Conservation (phyloP, 768 basidiomycete species). For the Kwoniella sp. region DNA sequence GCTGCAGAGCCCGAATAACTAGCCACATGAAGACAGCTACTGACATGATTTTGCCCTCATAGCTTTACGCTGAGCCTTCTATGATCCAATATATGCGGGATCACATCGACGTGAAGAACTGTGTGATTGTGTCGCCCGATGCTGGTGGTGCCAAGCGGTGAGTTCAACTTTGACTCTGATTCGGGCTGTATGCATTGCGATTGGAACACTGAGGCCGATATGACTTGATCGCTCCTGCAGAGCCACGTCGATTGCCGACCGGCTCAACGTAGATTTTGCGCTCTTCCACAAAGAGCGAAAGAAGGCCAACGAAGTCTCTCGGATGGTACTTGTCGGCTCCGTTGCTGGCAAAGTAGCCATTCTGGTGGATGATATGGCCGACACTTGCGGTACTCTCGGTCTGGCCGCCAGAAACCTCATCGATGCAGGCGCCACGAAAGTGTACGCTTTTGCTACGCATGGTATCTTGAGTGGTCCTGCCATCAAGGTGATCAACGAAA, state of each 20-base stretch:
- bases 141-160: slow-evolving; percentile 98
- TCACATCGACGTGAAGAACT: slow-evolving; percentile 81
- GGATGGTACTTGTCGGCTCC: slow-evolving; percentile 85
- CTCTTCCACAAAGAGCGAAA: slow-evolving; percentile 89
- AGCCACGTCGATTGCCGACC: slow-evolving; percentile 91
- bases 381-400: slow-evolving; percentile 85
- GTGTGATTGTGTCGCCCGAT: slow-evolving; percentile 93
- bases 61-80: slow-evolving; percentile 87
- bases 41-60: no score
- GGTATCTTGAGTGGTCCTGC: slow-evolving; percentile 59
- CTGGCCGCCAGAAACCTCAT: slow-evolving; percentile 81
- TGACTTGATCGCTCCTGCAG: slow-evolving; percentile 57
- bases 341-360: slow-evolving; percentile 93
- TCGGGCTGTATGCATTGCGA: no score
- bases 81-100: slow-evolving; percentile 92
- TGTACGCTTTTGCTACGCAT: slow-evolving; percentile 89
- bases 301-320: slow-evolving; percentile 61
- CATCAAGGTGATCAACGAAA: slow-evolving; percentile 31
- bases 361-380: slow-evolving; percentile 98
- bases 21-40: not conserved
- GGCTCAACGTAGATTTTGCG: slow-evolving; percentile 91
- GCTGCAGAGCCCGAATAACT: not conserved
- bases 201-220: not conserved
- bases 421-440: slow-evolving; percentile 83
- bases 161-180: no score